Evolutionary conservation across 305 asterid genomes (phyloP).

Genomic region (Plantago coronopus): DNA sequence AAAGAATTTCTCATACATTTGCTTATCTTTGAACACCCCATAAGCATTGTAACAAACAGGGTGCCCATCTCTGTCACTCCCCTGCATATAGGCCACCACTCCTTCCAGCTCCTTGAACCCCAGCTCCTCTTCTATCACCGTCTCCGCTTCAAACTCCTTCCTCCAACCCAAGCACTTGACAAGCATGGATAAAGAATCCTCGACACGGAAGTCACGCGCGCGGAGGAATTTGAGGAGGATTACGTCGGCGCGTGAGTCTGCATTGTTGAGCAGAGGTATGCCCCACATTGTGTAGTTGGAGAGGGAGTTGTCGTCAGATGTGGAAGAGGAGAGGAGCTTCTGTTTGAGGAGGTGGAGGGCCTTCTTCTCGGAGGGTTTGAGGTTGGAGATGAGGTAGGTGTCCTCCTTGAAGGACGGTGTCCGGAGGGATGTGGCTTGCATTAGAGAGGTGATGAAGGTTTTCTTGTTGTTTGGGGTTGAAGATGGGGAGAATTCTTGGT

Average conservation of each 20-base stretch:
- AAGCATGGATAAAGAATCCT: constrained; percentile 59
- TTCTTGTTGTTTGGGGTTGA: constrained; percentile 44
- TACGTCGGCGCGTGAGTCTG: constrained; percentile 61
- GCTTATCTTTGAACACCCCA: constrained; percentile 65
- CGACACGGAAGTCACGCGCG: constrained; percentile 70
- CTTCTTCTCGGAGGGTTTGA: constrained; percentile 52
- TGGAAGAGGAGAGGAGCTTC: constrained; percentile 26
- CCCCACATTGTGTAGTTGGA: constrained; percentile 63
- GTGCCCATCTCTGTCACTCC: constrained; percentile 55
- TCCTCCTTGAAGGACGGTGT: constrained; percentile 77
- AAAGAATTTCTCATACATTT: constrained; percentile 57
- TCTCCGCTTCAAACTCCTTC: constrained; percentile 57
- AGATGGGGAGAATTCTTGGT: constrained; percentile 32
- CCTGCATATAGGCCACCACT: constrained; percentile 78
- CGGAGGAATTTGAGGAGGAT: constrained; percentile 78
- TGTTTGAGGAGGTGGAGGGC: constrained; percentile 59
- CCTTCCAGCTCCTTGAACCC: constrained; percentile 82
- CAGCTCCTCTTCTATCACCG: constrained; percentile 60
- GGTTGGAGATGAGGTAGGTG: constrained; percentile 59
- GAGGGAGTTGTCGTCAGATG: not conserved
- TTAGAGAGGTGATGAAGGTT: constrained; percentile 47
- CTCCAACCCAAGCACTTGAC: constrained; percentile 60
- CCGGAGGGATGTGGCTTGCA: constrained; percentile 62
- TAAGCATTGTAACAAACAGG: constrained; percentile 90
- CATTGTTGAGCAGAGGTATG: constrained; percentile 34